A percentile compares a stretch with the other conserved stretches of the same genome.
phyloP scores from a whole-genome alignment of 2,329 filamentous ascomycete genomes.

The Alternaria ethzedia region DNA sequence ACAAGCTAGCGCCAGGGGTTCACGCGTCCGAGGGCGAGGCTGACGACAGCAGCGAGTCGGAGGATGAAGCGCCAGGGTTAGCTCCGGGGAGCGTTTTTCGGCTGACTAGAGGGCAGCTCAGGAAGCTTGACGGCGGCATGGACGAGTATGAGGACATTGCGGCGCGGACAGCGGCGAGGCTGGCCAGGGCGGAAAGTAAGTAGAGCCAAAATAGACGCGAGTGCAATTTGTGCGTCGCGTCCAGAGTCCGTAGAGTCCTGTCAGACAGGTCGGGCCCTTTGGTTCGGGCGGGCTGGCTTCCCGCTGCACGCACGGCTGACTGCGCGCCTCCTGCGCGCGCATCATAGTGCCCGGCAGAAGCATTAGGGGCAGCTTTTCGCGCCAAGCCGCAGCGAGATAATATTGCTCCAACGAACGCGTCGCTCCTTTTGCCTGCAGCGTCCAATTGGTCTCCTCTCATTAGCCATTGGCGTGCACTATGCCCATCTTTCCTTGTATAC shows the following conservation, averaged over 20 bases:
- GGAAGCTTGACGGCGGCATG: conserved; percentile 48
- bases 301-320: conserved; percentile 24
- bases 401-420: conserved; percentile 29
- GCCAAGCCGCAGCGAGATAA: conserved; percentile 25
- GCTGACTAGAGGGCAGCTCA: conserved; percentile 43
- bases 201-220: background rate
- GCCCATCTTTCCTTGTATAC: conserved; percentile 10
- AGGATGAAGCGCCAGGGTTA: conserved; percentile 56
- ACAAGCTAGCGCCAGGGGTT: conserved; percentile 44
- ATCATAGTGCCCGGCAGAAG: conserved; percentile 23
- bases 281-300: conserved; percentile 20
- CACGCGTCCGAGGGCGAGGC: conserved; percentile 52
- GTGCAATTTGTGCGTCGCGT: background rate
- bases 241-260: background rate
- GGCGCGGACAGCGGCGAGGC: conserved; percentile 33
- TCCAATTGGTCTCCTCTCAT: conserved; percentile 21
- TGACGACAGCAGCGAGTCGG: conserved; percentile 52
- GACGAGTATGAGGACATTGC: conserved; percentile 48
- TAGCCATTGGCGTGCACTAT: conserved; percentile 16
- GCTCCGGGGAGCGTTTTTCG: conserved; percentile 49
- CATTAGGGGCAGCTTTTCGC: conserved; percentile 30
- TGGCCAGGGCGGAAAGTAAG: background rate
- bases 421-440: conserved; percentile 33
- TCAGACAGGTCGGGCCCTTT: conserved; percentile 10
- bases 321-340: conserved; percentile 21